A percentile compares a stretch with the other conserved stretches of the same genome.
Conservation (phyloP, 108 stramenopile genomes). For the Nitzschia inconspicua region DNA sequence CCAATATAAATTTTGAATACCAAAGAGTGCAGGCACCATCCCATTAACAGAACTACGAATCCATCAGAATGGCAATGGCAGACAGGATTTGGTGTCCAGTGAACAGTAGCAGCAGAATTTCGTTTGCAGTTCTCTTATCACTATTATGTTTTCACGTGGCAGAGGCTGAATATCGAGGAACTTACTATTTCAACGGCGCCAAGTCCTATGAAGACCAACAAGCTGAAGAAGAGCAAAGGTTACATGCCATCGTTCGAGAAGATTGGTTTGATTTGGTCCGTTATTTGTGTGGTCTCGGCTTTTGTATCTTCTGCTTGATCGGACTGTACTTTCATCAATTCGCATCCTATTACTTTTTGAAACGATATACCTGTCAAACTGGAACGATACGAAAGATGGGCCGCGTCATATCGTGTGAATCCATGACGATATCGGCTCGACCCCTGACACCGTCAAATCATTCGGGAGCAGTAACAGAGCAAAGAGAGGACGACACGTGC, state of each 20-base stretch:
- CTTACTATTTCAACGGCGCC: no score
- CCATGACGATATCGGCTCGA: not conserved
- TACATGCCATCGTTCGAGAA: not conserved
- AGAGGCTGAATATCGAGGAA: no score
- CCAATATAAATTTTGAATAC: no score
- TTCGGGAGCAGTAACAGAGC: not conserved
- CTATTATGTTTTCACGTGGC: no score
- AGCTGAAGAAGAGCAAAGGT: not conserved
- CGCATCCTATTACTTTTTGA: slow-evolving; percentile 12
- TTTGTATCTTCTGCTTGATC: slow-evolving; percentile 4
- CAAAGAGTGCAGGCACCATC: no score
- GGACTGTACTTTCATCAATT: slow-evolving; percentile 15
- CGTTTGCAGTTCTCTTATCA: no score
- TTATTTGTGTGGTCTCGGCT: slow-evolving; percentile 1
- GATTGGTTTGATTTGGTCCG: slow-evolving; percentile 7
- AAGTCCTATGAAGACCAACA: not conserved
- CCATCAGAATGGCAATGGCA: no score
- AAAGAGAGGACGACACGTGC: not conserved
- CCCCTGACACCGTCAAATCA: no score
- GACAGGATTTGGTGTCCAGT: no score
- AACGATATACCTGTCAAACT: not conserved
- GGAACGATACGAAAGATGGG: not conserved
- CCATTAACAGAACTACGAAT: no score
- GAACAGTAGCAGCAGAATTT: no score
- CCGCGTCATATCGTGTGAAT: not conserved